Base-by-base conservation (phyloP, 257 asterid species). In the Solanum boliviense region DNA sequence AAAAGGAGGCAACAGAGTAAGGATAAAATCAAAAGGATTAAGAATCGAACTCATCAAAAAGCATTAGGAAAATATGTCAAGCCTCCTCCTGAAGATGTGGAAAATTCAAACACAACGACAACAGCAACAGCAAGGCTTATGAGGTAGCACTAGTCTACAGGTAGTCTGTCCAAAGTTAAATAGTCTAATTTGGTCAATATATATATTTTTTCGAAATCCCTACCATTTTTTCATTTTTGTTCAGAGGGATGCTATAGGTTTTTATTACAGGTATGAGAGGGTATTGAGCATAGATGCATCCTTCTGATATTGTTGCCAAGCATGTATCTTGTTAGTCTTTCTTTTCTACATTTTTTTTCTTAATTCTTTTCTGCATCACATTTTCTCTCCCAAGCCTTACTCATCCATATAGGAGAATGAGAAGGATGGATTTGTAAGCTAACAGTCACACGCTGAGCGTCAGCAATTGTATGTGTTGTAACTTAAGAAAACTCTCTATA, bases 1-100 rank as follows among this genome's bases (percentile, higher is more conserved):
- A 93, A 76, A 92, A 95, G 90, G 91, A 90, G 91, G 87, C 94
- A 94, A 88, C 93, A 92, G 84, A 94, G 95, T 60, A 95, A 89
- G 90, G 98, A 94, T 48, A 97, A 95, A 88, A 96, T 96, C 72
- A 90, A 91, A 29, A 92, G 99, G 74, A 94, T 97, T 39, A 93
- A 91, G 71, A 94, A 83, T 71, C 94, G 98, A 27, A 86, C 95
- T 9, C 97, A 84, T 27, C 99, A 97, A 88, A 97, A 95, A 84
- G 93, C 92, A 16, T 41, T 97, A 15, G 99, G 99, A 34, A 96
- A 92, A 90, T 97, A 93, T 34, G 95, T 97, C 86, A 97, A 94
- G 91, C 99, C 99, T 25, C 89, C 76, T 10, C 96, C 88, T 2
- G 98, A 92, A 60, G 93, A 92, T 39, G 76, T 75, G 71, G 88